Base-by-base conservation (phyloP, 1,139 yeast genomes). In the Suhomyces taliae region DNA sequence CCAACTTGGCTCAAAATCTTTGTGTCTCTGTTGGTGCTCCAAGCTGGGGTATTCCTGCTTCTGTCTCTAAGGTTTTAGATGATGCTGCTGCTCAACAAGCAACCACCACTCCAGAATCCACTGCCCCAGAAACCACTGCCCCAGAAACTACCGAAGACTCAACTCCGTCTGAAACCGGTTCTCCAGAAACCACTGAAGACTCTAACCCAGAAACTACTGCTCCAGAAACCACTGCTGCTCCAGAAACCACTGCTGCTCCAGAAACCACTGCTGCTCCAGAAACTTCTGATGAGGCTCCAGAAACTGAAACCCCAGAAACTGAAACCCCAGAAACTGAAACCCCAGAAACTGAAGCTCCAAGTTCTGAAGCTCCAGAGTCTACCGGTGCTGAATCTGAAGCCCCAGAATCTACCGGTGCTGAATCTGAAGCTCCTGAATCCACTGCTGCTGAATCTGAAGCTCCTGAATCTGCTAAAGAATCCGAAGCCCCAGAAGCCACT, bases 21-120 rank as follows among this genome's bases (percentile, higher is more conserved):
- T 77, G 82, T 60, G 57, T 67, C 24, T 52, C 57, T 29, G 81
- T 68, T 40, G 81, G 81, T 50, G 81, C 73, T 37, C 54, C 57
- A 51, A 54, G 56, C n/a, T 74, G 77, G 78, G 63, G 65, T 63
- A 64, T 74, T 59, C 75, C 76, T 26, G 67, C 66, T 15, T 55
- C 70, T 8, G 66, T 69, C 41, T 59, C 72, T 3, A 52, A 67
- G 29, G 67, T 57, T 12, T 57, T 75, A 41, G 54, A 46, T 27
- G 72, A 72, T 33, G 58, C 56, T 26, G 53, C 58, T 4, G 50
- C 54, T 27, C 47, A 54, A 6, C 50, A 51, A 7, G 53, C 43
- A 10, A 36, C 45, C 26, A 49, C 60, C 19, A 37, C 53, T 33
- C 43, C 45, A 7, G 49, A 40, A 8, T 44, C 43, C 2, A 33